Base-by-base conservation (phyloP, 2,329 filamentous ascomycete genomes). In the Huntiella savannae region DNA sequence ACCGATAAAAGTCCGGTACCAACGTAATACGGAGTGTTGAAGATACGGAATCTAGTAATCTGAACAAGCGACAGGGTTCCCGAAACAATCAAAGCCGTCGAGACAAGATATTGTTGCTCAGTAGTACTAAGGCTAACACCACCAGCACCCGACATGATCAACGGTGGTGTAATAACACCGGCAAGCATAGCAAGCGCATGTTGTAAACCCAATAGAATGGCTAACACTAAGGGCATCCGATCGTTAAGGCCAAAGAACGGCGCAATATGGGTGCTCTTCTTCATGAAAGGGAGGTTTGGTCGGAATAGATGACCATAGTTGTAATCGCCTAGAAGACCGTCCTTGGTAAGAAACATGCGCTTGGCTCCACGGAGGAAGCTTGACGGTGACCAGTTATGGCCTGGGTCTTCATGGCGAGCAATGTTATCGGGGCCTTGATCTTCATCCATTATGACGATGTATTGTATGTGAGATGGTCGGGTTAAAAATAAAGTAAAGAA, bases 251-350 rank as follows among this genome's bases (percentile, higher is more conserved):
- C 83, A 55, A 88, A 91, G 60, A 92, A 91, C 0, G 83, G 83
- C 32, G 79, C 75, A n/a, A 69, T 65, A 52, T 63, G 61, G 33
- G 59, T 59, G 4, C 63, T 55, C 58, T 72, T 75, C 57, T 72
- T 77, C 68, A 91, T 77, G 60, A 94, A 94, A 0, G 87, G 87
- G 16, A 94, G 62, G 53, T 82, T 86, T 1, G 75, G 82, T 16
- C 66, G 75, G 68, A 95, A 93, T 36, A 95, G 76, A 56, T 86
- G 91, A 33, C 60, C 82, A 70, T 95, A 95, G 68, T 95, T 82
- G 61, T 95, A 95, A 55, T 77, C 70, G 52, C 87, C 87, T 47
- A 95, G 61, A 19, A 94, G 69, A 10, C 87, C 87, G 1, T 86
- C 71, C 51, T 67, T 77, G 40, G 71, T 75, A 46, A 68, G 61